A percentile compares a stretch with the other conserved stretches of the same genome.
These are phyloP conservation scores for Tylopilus sp. DNA, from an alignment of 1,284 basidiomycete species.

Conservation along the genomic window DNA sequence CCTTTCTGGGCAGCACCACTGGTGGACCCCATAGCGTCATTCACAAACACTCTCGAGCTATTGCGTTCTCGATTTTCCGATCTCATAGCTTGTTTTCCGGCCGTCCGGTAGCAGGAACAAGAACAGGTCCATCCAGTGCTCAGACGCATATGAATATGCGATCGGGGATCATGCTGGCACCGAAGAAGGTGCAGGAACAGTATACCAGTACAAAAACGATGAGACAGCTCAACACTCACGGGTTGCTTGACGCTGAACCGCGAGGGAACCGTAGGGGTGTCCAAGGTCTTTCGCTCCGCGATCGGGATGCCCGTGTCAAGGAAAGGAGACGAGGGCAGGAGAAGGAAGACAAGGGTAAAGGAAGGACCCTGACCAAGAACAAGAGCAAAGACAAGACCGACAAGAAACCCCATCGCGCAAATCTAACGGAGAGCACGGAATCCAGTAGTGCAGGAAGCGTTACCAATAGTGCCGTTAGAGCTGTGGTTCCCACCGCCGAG, in stretches of 20 bases:
- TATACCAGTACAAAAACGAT: constrained; percentile 78
- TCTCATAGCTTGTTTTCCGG: constrained; percentile 44
- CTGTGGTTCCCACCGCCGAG: constrained; percentile 11
- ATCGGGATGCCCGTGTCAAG: constrained; percentile 15
- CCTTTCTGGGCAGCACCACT: constrained; percentile 36
- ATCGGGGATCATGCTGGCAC: constrained; percentile 59
- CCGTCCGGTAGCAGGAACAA: constrained; percentile 11
- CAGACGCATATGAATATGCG: constrained; percentile 40
- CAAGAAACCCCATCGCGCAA: constrained; percentile 13
- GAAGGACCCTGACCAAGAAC: constrained; percentile 19
- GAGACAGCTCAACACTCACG: constrained; percentile 61
- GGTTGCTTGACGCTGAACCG: constrained; percentile 51
- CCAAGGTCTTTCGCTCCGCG: constrained; percentile 16
- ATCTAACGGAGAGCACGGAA: constrained; percentile 27
- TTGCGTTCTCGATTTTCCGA: constrained; percentile 72
- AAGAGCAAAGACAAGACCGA: constrained; percentile 27
- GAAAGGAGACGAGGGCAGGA: constrained; percentile 20
- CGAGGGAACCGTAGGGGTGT: constrained; percentile 13
- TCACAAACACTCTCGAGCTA: constrained; percentile 73
- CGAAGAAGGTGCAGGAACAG: constrained; percentile 66
- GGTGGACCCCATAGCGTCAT: constrained; percentile 64
- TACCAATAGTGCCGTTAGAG: constrained; percentile 3
- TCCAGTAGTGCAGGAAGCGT: constrained; percentile 35
- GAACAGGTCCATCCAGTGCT: constrained; percentile 6
- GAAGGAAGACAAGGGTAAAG: constrained; percentile 19